Percentiles rank a stretch among this genome's conserved stretches.
Evolutionary conservation across 257 asterid genomes (phyloP).

Genomic region (Knoxia roxburghii): DNA sequence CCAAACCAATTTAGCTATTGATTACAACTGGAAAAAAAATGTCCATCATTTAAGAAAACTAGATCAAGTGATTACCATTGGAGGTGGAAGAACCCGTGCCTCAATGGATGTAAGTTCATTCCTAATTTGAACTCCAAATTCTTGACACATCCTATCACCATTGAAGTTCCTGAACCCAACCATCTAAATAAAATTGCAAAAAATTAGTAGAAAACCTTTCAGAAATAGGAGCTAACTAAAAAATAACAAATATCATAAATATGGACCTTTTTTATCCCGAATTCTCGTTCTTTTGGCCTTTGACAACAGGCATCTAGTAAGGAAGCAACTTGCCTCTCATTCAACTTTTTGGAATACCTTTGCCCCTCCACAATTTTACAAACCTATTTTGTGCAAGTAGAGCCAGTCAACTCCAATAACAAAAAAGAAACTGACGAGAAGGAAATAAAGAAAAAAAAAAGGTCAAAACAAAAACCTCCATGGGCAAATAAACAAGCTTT

Average conservation of each 20-base stretch:
- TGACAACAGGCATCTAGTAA: conserved; percentile 69
- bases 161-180: conserved; percentile 31
- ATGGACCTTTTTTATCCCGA: conserved; percentile 27
- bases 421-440: neutral
- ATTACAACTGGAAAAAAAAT: conserved; percentile 21
- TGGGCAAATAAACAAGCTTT: conserved; percentile 58
- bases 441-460: neutral
- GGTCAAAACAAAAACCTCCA: conserved; percentile 53
- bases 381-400: conserved; percentile 27
- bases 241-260: neutral
- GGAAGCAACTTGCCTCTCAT: conserved; percentile 58
- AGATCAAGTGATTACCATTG: conserved; percentile 35
- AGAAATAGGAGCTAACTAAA: neutral
- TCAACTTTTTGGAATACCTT: conserved; percentile 43
- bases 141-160: conserved; percentile 16
- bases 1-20: neutral
- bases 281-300: conserved; percentile 46
- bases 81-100: conserved; percentile 79
- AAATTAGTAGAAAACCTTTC: neutral
- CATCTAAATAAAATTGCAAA: conserved; percentile 34
- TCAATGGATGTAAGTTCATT: conserved; percentile 41
- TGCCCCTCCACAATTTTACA: conserved; percentile 60
- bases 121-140: conserved; percentile 56
- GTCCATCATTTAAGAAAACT: neutral
- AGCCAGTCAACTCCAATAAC: neutral